Percentiles rank a stretch among this genome's conserved stretches.
These are phyloP conservation scores for Colletotrichum godetiae DNA, from an alignment of 2,329 filamentous ascomycete genomes.

Conservation along the genomic window DNA sequence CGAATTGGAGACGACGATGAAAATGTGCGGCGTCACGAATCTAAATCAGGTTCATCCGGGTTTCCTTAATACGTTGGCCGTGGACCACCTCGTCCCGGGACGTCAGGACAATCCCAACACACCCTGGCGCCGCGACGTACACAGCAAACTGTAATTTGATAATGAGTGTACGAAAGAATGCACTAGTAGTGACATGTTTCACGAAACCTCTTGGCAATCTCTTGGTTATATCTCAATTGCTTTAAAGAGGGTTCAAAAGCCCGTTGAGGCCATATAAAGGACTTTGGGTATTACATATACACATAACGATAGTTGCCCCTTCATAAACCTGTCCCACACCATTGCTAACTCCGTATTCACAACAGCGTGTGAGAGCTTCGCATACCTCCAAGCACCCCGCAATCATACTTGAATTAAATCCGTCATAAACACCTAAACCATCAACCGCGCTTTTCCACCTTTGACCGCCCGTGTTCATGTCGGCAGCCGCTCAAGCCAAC, in stretches of 20 bases:
- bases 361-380: not conserved
- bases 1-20: slow-evolving; percentile 75
- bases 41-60: slow-evolving; percentile 71
- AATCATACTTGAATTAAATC: not conserved
- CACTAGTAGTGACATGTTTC: not conserved
- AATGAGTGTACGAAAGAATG: not conserved
- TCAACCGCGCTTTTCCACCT: not conserved
- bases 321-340: not conserved
- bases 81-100: slow-evolving; percentile 58
- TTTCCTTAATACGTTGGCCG: slow-evolving; percentile 65
- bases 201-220: not conserved
- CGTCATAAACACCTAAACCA: not conserved
- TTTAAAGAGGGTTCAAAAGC: slow-evolving; percentile 4
- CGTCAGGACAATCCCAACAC: slow-evolving; percentile 58
- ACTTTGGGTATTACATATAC: slow-evolving; percentile 17
- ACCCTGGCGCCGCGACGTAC: slow-evolving; percentile 46
- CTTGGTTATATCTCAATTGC: not conserved
- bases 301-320: slow-evolving; percentile 8
- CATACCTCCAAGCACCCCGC: not conserved
- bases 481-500: slow-evolving; percentile 38
- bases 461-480: not conserved
- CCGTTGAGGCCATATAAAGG: slow-evolving; percentile 2
- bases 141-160: slow-evolving; percentile 41
- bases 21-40: slow-evolving; percentile 71
- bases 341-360: not conserved